These are phyloP conservation scores for Cadophora sp. DNA, from an alignment of 2,329 filamentous ascomycete genomes.

Conservation along the genomic window DNA sequence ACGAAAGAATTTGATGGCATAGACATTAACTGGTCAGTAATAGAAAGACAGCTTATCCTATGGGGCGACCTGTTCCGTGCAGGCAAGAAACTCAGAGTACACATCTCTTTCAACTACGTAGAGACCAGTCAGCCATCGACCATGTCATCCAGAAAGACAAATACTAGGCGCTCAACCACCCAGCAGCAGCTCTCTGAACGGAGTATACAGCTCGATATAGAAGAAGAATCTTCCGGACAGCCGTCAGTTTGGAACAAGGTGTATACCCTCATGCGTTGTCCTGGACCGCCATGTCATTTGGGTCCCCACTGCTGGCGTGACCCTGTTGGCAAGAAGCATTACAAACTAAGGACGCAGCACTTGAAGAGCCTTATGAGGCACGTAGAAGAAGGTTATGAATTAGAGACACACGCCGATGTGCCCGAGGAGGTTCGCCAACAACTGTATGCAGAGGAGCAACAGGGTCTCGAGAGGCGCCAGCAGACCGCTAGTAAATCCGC, in stretches of 20 bases:
- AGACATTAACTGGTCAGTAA: background rate
- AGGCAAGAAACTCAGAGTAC: background rate
- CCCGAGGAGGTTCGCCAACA: slow-evolving; percentile 24
- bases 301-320: background rate
- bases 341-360: background rate
- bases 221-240: background rate
- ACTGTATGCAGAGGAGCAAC: slow-evolving; percentile 29
- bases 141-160: background rate
- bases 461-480: slow-evolving; percentile 20
- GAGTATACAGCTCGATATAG: background rate
- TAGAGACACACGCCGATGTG: slow-evolving; percentile 27
- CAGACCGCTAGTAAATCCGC: background rate
- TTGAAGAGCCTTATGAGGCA: background rate
- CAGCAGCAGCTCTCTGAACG: background rate
- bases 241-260: background rate
- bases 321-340: background rate
- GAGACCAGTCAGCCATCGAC: background rate
- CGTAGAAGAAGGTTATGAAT: slow-evolving; percentile 18
- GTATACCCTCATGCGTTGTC: background rate
- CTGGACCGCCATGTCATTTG: background rate
- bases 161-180: background rate
- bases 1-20: background rate
- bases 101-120: background rate
- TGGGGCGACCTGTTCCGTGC: background rate
- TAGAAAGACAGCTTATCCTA: background rate